phyloP scores from a whole-genome alignment of 1,284 basidiomycete species.

The Paramarasmius palmivorus region DNA sequence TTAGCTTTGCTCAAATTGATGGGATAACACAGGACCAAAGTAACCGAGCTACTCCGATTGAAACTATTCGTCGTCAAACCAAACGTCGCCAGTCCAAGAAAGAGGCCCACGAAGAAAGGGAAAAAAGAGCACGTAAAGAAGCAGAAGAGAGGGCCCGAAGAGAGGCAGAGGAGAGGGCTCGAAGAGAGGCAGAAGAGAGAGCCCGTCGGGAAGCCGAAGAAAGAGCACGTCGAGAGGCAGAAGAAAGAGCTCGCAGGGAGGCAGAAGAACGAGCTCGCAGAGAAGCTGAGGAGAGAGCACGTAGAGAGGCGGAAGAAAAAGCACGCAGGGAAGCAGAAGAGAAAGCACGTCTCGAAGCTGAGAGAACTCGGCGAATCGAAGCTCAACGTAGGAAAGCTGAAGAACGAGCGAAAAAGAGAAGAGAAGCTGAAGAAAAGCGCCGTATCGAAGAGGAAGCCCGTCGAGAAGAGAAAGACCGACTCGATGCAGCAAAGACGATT shows the following conservation, averaged over 20 bases:
- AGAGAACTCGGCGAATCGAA: background rate
- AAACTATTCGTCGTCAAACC: too few species aligned
- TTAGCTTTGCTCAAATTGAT: too few species aligned
- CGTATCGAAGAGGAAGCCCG: constrained; percentile 13
- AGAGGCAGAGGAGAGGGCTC: background rate
- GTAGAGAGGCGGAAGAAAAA: too few species aligned
- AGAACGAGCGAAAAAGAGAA: constrained; percentile 4
- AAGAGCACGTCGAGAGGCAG: background rate
- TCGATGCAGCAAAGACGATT: constrained; percentile 39
- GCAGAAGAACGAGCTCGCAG: background rate
- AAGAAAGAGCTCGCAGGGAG: background rate
- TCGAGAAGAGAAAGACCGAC: constrained; percentile 17
- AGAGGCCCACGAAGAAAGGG: background rate
- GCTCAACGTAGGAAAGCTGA: constrained; percentile 6
- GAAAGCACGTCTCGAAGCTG: too few species aligned
- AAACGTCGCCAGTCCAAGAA: too few species aligned
- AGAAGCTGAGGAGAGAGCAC: background rate
- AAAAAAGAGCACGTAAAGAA: background rate
- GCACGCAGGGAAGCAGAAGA: too few species aligned
- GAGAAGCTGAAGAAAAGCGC: constrained; percentile 1
- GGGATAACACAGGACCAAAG: too few species aligned
- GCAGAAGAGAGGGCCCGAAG: background rate
- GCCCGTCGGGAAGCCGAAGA: background rate
- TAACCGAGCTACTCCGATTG: too few species aligned
- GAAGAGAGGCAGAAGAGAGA: background rate